Base-by-base conservation (phyloP, 2,329 filamentous ascomycete species). In the Colletotrichum sp. region DNA sequence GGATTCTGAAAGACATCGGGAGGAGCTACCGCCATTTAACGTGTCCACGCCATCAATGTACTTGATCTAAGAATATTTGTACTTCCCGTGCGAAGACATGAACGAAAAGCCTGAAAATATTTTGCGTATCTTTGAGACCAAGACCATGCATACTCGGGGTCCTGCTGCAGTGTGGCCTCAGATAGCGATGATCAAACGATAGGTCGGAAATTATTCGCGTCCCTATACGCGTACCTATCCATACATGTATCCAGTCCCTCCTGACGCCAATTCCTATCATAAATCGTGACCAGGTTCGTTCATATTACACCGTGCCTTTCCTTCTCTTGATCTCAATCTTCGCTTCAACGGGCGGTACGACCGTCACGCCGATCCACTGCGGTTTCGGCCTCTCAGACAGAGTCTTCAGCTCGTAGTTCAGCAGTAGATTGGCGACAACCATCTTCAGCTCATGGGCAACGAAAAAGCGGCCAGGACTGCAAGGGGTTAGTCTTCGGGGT, bases 381-480 rank as follows among this genome's bases (percentile, higher is more conserved):
- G 85, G 81, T 72, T 84, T 83, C 2, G 89, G 88, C 12, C 83
- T 81, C 10, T 83, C 73, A 13, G 64, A 52, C 7, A 89, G 78
- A 36, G 82, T 84, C 77, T 87, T 86, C 72, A 90, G 82, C 30
- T 92, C 90, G 78, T 90, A 92, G 75, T 90, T 88, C 44, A 88
- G 80, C 2, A 91, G 78, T 24, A 91, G 79, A 69, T 90, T 86
- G 1, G 88, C 84, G 39, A 91, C 79, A 16, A 91, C 83, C 80
- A 92, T 89, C 80, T 92, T 92, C 16, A 90, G 82, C 80, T 91
- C 89, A 72, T 90, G 86, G 0, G 89, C 86, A 0, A 90, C 89
- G 74, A 91, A 91, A 83, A 92, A 92, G 0, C 90, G 85, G 0
- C 90, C 90, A 0, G 89, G 88, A 63, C 90, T 85, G 16, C 18